These are phyloP conservation scores for Nakazawaea ambrosiae DNA, from an alignment of 805 yeast species.

Conservation along the genomic window DNA sequence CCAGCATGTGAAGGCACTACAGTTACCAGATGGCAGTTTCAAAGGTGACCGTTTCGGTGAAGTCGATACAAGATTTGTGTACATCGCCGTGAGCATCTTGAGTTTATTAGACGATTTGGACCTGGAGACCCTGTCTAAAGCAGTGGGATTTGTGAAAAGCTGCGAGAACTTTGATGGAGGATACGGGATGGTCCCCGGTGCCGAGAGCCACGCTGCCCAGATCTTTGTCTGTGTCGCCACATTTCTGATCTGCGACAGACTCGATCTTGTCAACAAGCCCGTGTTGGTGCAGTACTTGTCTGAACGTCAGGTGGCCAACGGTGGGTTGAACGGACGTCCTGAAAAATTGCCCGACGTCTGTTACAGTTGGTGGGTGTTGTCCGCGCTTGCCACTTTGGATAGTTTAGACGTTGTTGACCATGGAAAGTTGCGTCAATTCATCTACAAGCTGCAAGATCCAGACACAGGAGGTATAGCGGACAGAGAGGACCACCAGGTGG, in stretches of 20 bases:
- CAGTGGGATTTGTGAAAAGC: constrained; percentile 53
- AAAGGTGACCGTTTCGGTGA: constrained; percentile 92
- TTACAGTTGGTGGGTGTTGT: constrained; percentile 95
- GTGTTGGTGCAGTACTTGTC: constrained; percentile 78
- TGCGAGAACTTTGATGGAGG: constrained; percentile 96
- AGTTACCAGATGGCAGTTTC: constrained; percentile 62
- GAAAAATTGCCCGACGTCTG: constrained; percentile 97
- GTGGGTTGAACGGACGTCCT: constrained; percentile 95
- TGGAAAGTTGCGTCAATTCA: constrained; percentile 54
- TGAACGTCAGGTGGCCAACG: constrained; percentile 80
- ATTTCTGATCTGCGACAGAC: constrained; percentile 55
- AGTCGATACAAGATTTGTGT: constrained; percentile 86
- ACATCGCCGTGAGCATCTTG: constrained; percentile 70
- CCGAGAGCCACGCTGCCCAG: constrained; percentile 93
- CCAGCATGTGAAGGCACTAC: constrained; percentile 36
- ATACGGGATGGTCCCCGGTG: constrained; percentile 89
- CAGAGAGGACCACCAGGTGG: constrained; percentile 84
- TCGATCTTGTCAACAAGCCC: constrained; percentile 43
- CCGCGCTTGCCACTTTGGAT: constrained; percentile 61
- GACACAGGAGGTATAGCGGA: constrained; percentile 88
- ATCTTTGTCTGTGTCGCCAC: constrained; percentile 82
- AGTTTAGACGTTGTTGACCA: constrained; percentile 74
- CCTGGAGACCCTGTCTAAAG: constrained; percentile 44
- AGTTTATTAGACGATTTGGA: constrained; percentile 62
- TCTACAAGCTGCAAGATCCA: constrained; percentile 69